phyloP scores from a whole-genome alignment of 345 rosid genomes.

The Excoecaria cochinchinensis region DNA sequence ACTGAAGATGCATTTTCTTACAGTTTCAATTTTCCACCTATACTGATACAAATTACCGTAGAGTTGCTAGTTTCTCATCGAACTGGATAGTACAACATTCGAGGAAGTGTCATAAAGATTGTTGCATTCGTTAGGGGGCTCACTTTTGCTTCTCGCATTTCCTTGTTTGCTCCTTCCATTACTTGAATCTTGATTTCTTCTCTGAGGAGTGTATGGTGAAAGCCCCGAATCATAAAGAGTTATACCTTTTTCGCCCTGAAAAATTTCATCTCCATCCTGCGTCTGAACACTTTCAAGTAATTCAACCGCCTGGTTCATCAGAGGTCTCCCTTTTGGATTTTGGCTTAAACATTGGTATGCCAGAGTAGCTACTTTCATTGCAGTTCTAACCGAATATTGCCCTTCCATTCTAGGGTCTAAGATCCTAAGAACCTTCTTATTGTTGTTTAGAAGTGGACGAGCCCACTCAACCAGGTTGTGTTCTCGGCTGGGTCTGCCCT shows the following conservation, averaged over 20 bases:
- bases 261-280: constrained; percentile 44
- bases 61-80: constrained; percentile 22
- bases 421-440: constrained; percentile 82
- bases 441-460: constrained; percentile 74
- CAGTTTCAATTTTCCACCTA: constrained; percentile 28
- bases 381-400: constrained; percentile 57
- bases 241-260: constrained; percentile 37
- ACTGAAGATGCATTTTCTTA: constrained; percentile 19
- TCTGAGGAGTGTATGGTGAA: constrained; percentile 14
- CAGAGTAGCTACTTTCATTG: constrained; percentile 72
- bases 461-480: constrained; percentile 99
- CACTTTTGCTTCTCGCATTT: constrained; percentile 57
- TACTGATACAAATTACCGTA: constrained; percentile 21
- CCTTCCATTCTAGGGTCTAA: constrained; percentile 92
- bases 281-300: constrained; percentile 57
- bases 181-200: constrained; percentile 18
- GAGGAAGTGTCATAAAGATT: constrained; percentile 25
- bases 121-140: constrained; percentile 20
- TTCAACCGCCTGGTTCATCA: constrained; percentile 84
- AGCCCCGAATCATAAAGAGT: constrained; percentile 49
- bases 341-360: constrained; percentile 92
- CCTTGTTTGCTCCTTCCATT: constrained; percentile 28
- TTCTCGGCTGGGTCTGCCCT: constrained; percentile 82
- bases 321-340: constrained; percentile 85
- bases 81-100: constrained; percentile 13